These are phyloP conservation scores for Yarrowia divulgata DNA, from an alignment of 805 yeast species.

Conservation along the genomic window DNA sequence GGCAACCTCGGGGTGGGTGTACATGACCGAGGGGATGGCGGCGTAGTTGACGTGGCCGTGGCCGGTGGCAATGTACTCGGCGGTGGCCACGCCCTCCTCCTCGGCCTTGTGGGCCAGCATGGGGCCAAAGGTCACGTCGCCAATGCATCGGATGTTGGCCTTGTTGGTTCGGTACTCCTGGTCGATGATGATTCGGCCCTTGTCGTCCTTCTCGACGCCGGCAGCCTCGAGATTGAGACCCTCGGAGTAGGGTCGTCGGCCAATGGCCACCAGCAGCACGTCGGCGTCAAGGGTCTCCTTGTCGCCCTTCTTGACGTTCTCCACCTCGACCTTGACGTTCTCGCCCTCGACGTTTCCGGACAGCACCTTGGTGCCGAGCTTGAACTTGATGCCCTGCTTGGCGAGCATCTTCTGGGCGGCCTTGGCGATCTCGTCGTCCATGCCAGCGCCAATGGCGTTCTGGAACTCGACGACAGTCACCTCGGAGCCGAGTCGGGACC, in stretches of 20 bases:
- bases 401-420: constrained; percentile 84
- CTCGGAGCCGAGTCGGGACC: constrained; percentile 92
- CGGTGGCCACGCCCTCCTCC: constrained; percentile 99
- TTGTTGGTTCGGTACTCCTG: constrained; percentile 89
- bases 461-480: constrained; percentile 94
- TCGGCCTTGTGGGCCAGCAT: constrained; percentile 99
- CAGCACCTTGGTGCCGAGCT: constrained; percentile 88
- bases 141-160: constrained; percentile 95
- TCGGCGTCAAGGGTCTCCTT: constrained; percentile 84
- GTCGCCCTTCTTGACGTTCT: constrained; percentile 86
- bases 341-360: constrained; percentile 91
- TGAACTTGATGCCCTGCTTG: constrained; percentile 95
- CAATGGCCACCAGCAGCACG: constrained; percentile 94
- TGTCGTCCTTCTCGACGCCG: constrained; percentile 89
- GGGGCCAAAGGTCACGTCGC: constrained; percentile 98
- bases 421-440: constrained; percentile 96
- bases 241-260: constrained; percentile 96
- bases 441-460: constrained; percentile 93
- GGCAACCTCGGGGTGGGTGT: constrained; percentile 99
- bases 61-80: constrained; percentile 89
- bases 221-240: constrained; percentile 88
- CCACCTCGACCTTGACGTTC: constrained; percentile 82
- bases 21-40: constrained; percentile 98
- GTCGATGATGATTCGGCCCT: constrained; percentile 93
- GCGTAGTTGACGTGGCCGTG: constrained; percentile 98